Evolutionary conservation across 441 rosid genomes (phyloP).

Genomic region (Euphorbia corollata): DNA sequence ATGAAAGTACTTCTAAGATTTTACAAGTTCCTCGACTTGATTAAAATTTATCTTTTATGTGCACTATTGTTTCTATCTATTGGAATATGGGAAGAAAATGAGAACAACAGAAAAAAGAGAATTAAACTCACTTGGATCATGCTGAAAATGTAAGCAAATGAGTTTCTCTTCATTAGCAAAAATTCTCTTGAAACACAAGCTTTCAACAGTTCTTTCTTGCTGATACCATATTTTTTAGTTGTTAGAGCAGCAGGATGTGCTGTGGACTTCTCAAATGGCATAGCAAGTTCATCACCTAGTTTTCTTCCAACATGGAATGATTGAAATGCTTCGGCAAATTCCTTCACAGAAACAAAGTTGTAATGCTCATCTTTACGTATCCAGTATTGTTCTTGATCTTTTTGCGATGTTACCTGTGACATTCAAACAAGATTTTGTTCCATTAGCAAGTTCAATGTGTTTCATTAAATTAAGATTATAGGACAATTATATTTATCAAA

Average conservation of each 20-base stretch:
- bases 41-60: background rate
- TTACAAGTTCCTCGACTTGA: background rate
- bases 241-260: conserved; percentile 66
- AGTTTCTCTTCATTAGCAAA: conserved; percentile 76
- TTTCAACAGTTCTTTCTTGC: conserved; percentile 44
- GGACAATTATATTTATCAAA: background rate
- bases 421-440: background rate
- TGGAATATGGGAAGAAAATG: background rate
- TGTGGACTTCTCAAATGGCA: conserved; percentile 49
- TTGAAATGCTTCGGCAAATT: conserved; percentile 60
- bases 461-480: background rate
- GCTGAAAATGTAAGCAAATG: conserved; percentile 65
- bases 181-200: conserved; percentile 57
- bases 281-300: conserved; percentile 46
- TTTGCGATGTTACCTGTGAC: conserved; percentile 63
- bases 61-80: background rate
- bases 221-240: conserved; percentile 45
- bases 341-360: conserved; percentile 46
- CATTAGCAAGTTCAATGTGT: background rate
- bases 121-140: conserved; percentile 38
- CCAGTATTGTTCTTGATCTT: conserved; percentile 85
- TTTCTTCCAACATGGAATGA: conserved; percentile 51
- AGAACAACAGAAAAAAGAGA: background rate
- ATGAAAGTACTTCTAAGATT: background rate
- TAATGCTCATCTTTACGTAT: conserved; percentile 39